These are phyloP conservation scores for Micractinium conductrix DNA, from an alignment of 139 green algal species.

Conservation along the genomic window DNA sequence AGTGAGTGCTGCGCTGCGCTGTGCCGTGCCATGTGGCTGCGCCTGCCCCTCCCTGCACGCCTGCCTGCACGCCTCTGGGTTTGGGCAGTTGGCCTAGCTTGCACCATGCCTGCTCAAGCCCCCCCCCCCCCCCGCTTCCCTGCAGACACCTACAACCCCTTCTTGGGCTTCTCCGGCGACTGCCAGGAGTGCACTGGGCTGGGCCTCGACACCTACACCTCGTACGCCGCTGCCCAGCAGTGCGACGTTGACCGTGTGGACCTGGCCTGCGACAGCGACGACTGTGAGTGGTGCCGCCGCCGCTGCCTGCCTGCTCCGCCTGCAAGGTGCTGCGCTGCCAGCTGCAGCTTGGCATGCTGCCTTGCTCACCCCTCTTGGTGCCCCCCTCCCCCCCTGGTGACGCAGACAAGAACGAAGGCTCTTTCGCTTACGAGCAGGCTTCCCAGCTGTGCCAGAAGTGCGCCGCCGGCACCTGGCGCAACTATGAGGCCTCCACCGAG, in stretches of 20 bases:
- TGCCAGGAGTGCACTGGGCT: not conserved
- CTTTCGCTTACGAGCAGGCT: not conserved
- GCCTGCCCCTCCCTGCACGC: not conserved
- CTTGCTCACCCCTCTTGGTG: no score
- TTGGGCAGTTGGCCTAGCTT: not conserved
- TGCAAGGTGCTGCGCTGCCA: no score
- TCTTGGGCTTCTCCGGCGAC: not conserved
- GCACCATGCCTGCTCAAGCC: not conserved
- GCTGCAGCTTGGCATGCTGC: no score
- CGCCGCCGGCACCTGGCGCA: not conserved
- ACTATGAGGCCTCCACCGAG: not conserved
- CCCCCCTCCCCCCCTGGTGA: no score
- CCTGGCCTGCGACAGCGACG: not conserved
- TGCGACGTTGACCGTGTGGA: not conserved
- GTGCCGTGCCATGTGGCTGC: no score
- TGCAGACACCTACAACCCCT: not conserved
- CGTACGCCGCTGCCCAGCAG: not conserved
- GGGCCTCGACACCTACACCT: not conserved
- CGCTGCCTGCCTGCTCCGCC: no score
- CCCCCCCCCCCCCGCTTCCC: not conserved
- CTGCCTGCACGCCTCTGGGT: not conserved
- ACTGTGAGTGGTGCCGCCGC: not conserved
- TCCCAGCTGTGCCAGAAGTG: not conserved
- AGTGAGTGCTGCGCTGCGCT: not conserved
- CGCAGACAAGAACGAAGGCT: no score